phyloP scores from a whole-genome alignment of 352 stramenopile genomes.

The Aphanomyces stellatus region DNA sequence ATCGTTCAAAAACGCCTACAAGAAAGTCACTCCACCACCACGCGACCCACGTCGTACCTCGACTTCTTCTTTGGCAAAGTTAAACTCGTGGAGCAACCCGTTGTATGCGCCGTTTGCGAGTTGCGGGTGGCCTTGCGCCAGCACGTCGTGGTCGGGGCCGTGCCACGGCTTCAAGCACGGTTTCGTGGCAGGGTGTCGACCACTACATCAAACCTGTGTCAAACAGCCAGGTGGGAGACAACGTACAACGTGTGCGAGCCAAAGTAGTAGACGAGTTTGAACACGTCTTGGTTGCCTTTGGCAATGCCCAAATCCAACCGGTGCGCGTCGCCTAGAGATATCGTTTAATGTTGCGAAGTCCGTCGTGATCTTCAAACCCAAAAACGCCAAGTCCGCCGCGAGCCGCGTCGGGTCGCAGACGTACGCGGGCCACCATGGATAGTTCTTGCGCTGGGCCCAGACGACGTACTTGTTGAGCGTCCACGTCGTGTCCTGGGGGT shows the following conservation, averaged over 20 bases:
- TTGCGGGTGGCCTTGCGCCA: background rate
- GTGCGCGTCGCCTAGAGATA: background rate
- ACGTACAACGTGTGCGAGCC: background rate
- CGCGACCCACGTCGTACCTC: background rate
- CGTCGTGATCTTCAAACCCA: background rate
- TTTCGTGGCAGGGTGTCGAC: background rate
- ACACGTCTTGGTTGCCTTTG: background rate
- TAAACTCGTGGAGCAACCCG: background rate
- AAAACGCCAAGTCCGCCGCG: background rate
- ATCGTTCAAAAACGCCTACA: background rate
- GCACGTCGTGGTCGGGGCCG: background rate
- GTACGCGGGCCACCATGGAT: background rate
- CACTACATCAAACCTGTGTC: too few species aligned
- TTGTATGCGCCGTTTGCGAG: background rate
- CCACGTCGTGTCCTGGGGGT: background rate
- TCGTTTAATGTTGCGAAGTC: background rate
- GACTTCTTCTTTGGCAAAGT: background rate
- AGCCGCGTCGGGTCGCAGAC: background rate
- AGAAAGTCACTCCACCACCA: background rate
- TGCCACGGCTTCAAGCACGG: background rate
- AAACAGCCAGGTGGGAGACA: too few species aligned
- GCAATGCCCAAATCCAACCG: background rate
- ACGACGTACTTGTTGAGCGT: background rate
- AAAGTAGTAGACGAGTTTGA: conserved; percentile 5
- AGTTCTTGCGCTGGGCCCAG: conserved; percentile 4